Conservation (phyloP, 306 rosid genomes). For the Aeschynomene evenia region DNA sequence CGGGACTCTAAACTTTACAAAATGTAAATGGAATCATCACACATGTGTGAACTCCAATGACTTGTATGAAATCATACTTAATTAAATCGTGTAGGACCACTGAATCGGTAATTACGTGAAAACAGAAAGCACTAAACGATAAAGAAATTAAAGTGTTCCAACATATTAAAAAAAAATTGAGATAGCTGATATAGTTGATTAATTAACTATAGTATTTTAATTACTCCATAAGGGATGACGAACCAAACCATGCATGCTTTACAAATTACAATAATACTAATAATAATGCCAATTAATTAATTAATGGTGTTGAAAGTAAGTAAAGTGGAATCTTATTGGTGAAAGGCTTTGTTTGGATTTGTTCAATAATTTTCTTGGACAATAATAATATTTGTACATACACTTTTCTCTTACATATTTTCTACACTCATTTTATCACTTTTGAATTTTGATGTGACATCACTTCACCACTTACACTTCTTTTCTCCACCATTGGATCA, state of each 20-base stretch:
- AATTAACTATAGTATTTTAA: neutral
- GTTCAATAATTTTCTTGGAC: too few relatives aligned
- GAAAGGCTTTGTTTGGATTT: neutral
- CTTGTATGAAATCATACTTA: slow-evolving; percentile 5
- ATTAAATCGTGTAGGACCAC: too few relatives aligned
- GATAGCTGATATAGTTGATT: neutral
- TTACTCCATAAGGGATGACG: neutral
- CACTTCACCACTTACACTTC: too few relatives aligned
- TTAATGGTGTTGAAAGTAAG: neutral
- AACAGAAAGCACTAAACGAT: neutral
- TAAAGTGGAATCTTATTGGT: neutral
- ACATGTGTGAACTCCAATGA: slow-evolving; percentile 25
- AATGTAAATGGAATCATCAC: slow-evolving; percentile 34
- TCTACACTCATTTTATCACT: too few relatives aligned
- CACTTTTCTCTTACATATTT: too few relatives aligned
- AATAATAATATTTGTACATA: too few relatives aligned
- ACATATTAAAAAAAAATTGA: neutral
- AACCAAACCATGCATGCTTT: neutral
- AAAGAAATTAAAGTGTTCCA: neutral
- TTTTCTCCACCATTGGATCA: too few relatives aligned
- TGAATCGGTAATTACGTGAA: too few relatives aligned
- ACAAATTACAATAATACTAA: neutral
- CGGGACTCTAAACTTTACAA: slow-evolving; percentile 13
- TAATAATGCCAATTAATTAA: too few relatives aligned
- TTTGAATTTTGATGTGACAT: too few relatives aligned